phyloP scores from a whole-genome alignment of 2,329 filamentous ascomycete genomes.

The Teratosphaeria nubilosa region DNA sequence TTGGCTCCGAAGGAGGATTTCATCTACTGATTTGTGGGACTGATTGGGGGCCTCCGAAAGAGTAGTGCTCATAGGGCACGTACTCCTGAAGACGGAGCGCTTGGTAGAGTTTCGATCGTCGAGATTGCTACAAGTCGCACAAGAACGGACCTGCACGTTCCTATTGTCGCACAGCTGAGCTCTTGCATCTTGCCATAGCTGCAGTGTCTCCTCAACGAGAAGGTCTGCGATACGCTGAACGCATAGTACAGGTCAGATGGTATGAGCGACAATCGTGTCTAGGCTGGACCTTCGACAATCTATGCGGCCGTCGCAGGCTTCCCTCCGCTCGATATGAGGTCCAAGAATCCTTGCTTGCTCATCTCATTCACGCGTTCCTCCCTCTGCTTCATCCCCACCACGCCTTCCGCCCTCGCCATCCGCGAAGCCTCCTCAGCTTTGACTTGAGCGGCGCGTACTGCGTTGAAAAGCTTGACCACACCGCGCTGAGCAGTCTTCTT shows the following conservation, averaged over 20 bases:
- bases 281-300: not conserved
- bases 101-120: not conserved
- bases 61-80: too few relatives aligned
- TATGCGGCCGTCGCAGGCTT: slow-evolving; percentile 1
- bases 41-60: too few relatives aligned
- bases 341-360: slow-evolving; percentile 92
- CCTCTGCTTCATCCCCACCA: slow-evolving; percentile 68
- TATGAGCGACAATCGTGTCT: too few relatives aligned
- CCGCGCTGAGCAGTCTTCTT: slow-evolving; percentile 84
- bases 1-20: not conserved
- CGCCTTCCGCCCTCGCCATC: slow-evolving; percentile 57
- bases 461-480: slow-evolving; percentile 95
- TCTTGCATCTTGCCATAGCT: too few relatives aligned
- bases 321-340: slow-evolving; percentile 62
- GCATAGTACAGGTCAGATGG: too few relatives aligned
- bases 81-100: too few relatives aligned
- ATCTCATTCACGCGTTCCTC: slow-evolving; percentile 90
- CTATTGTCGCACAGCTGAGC: not conserved
- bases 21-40: not conserved
- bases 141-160: not conserved
- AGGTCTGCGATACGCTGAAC: too few relatives aligned
- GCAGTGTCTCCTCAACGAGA: too few relatives aligned
- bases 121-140: not conserved
- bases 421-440: slow-evolving; percentile 70
- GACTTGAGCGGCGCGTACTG: slow-evolving; percentile 83